phyloP scores from a whole-genome alignment of 1,284 basidiomycete species.

The Ceratobasidium sp. region DNA sequence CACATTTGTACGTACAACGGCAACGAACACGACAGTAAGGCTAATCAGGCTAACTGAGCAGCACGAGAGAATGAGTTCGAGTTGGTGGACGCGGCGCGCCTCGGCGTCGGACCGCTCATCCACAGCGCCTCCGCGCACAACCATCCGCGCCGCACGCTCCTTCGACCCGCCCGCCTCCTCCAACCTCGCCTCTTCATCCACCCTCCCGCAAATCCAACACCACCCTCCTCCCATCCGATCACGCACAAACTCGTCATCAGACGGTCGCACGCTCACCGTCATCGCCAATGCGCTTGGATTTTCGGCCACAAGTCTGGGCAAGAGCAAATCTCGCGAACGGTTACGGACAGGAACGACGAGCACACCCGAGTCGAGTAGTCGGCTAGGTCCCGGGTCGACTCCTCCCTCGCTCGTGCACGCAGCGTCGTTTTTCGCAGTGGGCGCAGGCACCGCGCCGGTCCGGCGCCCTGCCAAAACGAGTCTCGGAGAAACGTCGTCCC shows the following conservation, averaged over 20 bases:
- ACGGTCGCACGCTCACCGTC: background rate
- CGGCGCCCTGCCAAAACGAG: constrained; percentile 3
- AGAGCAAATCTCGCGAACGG: constrained; percentile 15
- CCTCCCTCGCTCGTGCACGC: constrained; percentile 8
- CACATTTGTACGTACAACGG: background rate
- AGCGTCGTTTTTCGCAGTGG: constrained; percentile 6
- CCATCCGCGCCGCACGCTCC: constrained; percentile 16
- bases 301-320: background rate
- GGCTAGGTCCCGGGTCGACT: background rate
- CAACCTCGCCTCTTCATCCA: background rate
- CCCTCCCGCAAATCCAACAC: no score
- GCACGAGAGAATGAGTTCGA: constrained; percentile 17
- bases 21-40: background rate
- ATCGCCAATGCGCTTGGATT: constrained; percentile 9
- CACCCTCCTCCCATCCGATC: background rate
- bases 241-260: constrained; percentile 5
- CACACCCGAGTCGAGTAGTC: constrained; percentile 4
- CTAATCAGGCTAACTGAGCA: background rate
- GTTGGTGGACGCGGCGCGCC: constrained; percentile 16
- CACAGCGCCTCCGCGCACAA: constrained; percentile 6
- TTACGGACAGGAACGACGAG: background rate
- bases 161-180: constrained; percentile 11
- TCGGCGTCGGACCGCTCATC: constrained; percentile 6
- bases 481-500: background rate
- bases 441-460: background rate